phyloP scores from a whole-genome alignment of 768 basidiomycete genomes.

The Boletus insuetus region DNA sequence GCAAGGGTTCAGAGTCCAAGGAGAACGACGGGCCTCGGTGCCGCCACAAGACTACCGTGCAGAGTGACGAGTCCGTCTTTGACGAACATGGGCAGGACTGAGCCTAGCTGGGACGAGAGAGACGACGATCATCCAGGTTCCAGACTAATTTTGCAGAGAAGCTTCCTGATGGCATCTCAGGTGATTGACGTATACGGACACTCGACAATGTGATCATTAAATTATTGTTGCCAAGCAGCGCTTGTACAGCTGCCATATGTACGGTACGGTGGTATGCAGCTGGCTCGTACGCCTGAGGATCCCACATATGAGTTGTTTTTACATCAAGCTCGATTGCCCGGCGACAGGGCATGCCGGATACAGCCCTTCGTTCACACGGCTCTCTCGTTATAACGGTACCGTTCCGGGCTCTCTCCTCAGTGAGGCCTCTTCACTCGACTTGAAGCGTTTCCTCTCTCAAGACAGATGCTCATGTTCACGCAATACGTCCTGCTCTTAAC shows the following conservation, averaged over 20 bases:
- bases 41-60: background rate
- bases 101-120: background rate
- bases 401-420: slow-evolving; percentile 1
- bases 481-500: slow-evolving; percentile 23
- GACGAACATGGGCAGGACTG: no score
- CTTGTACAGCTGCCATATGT: no score
- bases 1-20: background rate
- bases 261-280: no score
- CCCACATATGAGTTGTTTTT: slow-evolving; percentile 1
- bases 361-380: slow-evolving; percentile 23
- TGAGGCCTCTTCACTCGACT: slow-evolving; percentile 20
- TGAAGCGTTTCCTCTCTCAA: slow-evolving; percentile 14
- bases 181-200: background rate
- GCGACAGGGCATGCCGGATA: slow-evolving; percentile 6
- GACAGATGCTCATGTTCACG: slow-evolving; percentile 25
- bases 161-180: slow-evolving; percentile 12
- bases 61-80: no score
- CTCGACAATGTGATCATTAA: background rate
- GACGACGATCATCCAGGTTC: slow-evolving; percentile 3
- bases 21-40: background rate
- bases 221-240: background rate
- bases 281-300: slow-evolving; percentile 1
- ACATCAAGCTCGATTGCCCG: background rate
- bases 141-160: no score
- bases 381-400: slow-evolving; percentile 13